Evolutionary conservation across 768 basidiomycete genomes (phyloP).

Genomic region (Dioszegia aurantiaca): DNA sequence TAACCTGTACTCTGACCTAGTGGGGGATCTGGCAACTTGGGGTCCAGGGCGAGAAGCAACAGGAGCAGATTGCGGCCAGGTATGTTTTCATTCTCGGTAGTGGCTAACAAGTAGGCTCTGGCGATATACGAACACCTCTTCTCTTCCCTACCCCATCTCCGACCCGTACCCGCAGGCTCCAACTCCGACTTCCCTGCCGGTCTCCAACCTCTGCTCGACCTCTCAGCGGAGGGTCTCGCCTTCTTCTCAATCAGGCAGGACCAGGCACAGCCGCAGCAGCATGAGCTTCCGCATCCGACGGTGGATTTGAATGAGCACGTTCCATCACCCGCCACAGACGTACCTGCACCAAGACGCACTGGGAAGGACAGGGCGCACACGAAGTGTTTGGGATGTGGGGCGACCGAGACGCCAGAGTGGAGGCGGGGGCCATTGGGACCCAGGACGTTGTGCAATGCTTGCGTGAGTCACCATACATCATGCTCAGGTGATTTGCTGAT

Average conservation of each 20-base stretch:
- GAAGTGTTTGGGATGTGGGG: slow-evolving; percentile 47
- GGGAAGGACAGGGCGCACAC: slow-evolving; percentile 25
- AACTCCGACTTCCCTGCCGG: no score
- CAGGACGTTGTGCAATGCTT: slow-evolving; percentile 53
- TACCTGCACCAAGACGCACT: no score
- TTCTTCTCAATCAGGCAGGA: not conserved
- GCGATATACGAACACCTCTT: slow-evolving; percentile 24
- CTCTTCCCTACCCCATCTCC: slow-evolving; percentile 23
- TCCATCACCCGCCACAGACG: no score
- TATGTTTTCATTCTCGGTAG: slow-evolving; percentile 4
- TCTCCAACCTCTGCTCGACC: slow-evolving; percentile 15
- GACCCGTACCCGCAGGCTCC: slow-evolving; percentile 4
- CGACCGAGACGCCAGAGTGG: slow-evolving; percentile 54
- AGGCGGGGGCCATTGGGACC: slow-evolving; percentile 52
- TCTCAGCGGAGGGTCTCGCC: slow-evolving; percentile 8
- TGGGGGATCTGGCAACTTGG: slow-evolving; percentile 3
- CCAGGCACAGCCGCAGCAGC: not conserved
- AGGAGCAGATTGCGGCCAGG: slow-evolving; percentile 27
- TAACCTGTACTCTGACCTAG: slow-evolving; percentile 22
- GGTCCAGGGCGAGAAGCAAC: slow-evolving; percentile 8
- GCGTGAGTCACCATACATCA: slow-evolving; percentile 35
- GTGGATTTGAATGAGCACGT: no score
- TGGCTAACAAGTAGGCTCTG: slow-evolving; percentile 16
- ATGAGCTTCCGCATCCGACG: not conserved
- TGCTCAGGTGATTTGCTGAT: slow-evolving; percentile 7